A percentile compares a stretch with the other conserved stretches of the same genome.
Evolutionary conservation across 2,329 filamentous ascomycete species (phyloP).

Genomic region (Colletotrichum higginsianum): DNA sequence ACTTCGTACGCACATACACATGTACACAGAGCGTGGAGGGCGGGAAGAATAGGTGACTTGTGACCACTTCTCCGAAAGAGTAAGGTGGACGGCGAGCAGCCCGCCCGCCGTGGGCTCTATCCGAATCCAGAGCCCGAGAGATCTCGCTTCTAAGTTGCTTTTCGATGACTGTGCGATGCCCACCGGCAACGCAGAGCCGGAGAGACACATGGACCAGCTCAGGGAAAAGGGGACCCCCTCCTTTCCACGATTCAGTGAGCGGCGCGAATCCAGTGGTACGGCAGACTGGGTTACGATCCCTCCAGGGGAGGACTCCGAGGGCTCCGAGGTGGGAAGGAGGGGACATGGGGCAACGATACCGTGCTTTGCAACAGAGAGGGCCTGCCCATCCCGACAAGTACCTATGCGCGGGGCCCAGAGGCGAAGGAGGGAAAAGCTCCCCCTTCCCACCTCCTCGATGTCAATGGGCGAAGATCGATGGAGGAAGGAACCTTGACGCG

Average conservation of each 20-base stretch:
- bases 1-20: no score
- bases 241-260: neutral
- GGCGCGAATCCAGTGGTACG: conserved; percentile 1
- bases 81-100: neutral
- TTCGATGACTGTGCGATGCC: conserved; percentile 22
- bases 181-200: neutral
- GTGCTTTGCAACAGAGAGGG: neutral
- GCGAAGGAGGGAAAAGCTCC: neutral
- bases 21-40: neutral
- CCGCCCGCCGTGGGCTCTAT: neutral
- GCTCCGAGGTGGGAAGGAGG: neutral
- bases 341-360: neutral
- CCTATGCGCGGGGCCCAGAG: conserved; percentile 18
- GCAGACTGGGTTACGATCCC: neutral
- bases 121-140: neutral
- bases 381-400: neutral
- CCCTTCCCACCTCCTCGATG: neutral
- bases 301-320: neutral
- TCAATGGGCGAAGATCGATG: conserved; percentile 33
- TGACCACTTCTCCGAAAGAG: neutral
- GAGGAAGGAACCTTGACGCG: neutral
- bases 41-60: neutral
- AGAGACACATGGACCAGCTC: conserved; percentile 22
- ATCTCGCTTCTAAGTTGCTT: neutral
- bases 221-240: neutral